A percentile compares a stretch with the other conserved stretches of the same genome.
Conservation (phyloP, 2,329 filamentous ascomycete species). For the Neoarthrinium moseri region DNA sequence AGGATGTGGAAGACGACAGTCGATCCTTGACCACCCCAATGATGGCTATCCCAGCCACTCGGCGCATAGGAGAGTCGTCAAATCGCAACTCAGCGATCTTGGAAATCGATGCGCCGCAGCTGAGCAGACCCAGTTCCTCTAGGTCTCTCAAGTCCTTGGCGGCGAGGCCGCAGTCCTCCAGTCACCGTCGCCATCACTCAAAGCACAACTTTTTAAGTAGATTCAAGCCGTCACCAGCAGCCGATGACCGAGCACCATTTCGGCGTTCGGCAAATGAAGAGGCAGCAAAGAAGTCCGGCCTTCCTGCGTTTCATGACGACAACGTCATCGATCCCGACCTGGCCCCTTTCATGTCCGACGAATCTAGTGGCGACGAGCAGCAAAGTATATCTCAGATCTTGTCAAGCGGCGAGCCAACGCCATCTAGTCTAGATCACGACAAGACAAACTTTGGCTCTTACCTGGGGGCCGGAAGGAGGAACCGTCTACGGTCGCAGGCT, state of each 20-base stretch:
- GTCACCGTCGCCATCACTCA: conserved; percentile 83
- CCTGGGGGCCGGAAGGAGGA: conserved; percentile 71
- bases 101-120: conserved; percentile 81
- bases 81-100: conserved; percentile 86
- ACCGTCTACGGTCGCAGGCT: conserved; percentile 63
- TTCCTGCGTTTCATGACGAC: conserved; percentile 95
- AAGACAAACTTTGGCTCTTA: conserved; percentile 71
- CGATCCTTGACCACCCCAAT: conserved; percentile 64
- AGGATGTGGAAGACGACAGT: conserved; percentile 42
- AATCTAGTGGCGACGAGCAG: conserved; percentile 89
- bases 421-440: conserved; percentile 71
- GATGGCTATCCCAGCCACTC: conserved; percentile 69
- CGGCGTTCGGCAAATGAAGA: conserved; percentile 71
- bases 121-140: conserved; percentile 90
- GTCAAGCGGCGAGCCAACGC: conserved; percentile 63
- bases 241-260: conserved; percentile 85
- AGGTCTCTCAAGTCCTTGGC: conserved; percentile 79
- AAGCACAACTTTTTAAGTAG: conserved; percentile 80
- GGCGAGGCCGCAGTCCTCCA: conserved; percentile 71
- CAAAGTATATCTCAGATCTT: conserved; percentile 79
- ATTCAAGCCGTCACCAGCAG: conserved; percentile 57
- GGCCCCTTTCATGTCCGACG: conserved; percentile 93
- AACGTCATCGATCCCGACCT: conserved; percentile 98
- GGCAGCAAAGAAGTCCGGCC: conserved; percentile 59
- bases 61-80: conserved; percentile 68